Evolutionary conservation across 257 asterid genomes (phyloP).

Genomic region (Jasminum sambac): DNA sequence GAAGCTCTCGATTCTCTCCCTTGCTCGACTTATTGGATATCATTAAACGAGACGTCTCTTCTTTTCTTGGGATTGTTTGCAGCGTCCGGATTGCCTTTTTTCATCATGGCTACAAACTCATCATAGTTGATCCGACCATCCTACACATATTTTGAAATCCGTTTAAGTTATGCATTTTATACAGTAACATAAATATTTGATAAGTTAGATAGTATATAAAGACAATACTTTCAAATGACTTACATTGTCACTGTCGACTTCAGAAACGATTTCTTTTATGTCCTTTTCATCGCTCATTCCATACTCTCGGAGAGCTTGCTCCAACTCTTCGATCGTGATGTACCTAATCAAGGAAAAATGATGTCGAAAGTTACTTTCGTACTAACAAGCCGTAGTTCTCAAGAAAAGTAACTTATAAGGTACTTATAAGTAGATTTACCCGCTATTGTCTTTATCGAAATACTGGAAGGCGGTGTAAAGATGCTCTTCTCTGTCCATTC

Average conservation of each 20-base stretch:
- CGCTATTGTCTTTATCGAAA: constrained; percentile 94
- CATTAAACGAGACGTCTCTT: constrained; percentile 47
- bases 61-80: constrained; percentile 62
- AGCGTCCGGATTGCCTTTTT: constrained; percentile 75
- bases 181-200: neutral
- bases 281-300: constrained; percentile 71
- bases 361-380: neutral
- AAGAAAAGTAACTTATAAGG: neutral
- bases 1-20: neutral
- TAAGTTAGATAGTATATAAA: neutral
- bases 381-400: neutral
- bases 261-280: constrained; percentile 68
- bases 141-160: constrained; percentile 35
- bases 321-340: constrained; percentile 77
- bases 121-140: constrained; percentile 83
- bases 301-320: constrained; percentile 74
- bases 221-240: neutral
- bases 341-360: constrained; percentile 35
- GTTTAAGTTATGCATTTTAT: neutral
- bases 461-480: constrained; percentile 96
- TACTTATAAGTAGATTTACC: constrained; percentile 41
- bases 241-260: constrained; percentile 59
- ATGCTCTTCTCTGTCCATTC: constrained; percentile 98
- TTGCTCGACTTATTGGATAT: constrained; percentile 5
- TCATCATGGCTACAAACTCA: constrained; percentile 89